These are phyloP conservation scores for Exophiala sp. DNA, from an alignment of 2,329 filamentous ascomycete genomes.

Conservation along the genomic window DNA sequence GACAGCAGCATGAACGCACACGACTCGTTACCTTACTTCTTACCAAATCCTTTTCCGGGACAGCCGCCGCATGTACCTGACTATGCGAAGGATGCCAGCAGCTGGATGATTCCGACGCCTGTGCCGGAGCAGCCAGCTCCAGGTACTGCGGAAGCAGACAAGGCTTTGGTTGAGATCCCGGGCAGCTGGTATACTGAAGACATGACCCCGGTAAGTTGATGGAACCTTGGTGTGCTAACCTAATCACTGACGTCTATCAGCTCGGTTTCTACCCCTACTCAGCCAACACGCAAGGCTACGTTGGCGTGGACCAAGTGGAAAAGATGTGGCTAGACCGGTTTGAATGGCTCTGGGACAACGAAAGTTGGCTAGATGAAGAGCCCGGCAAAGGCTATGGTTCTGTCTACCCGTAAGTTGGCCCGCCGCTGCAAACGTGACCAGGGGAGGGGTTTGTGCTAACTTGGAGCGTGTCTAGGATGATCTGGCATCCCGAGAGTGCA, in stretches of 20 bases:
- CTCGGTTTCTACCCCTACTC: conserved; percentile 42
- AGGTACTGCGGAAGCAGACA: conserved; percentile 26
- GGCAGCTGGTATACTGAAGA: conserved; percentile 45
- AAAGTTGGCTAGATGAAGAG: conserved; percentile 29
- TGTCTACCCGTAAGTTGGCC: conserved; percentile 23
- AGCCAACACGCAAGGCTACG: conserved; percentile 53
- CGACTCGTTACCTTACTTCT: conserved; percentile 47
- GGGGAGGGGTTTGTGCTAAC: neutral
- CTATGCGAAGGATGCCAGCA: conserved; percentile 38
- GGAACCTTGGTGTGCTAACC: neutral
- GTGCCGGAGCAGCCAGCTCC: conserved; percentile 21
- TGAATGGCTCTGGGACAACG: conserved; percentile 48
- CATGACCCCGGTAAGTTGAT: conserved; percentile 35
- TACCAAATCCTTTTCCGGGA: conserved; percentile 34
- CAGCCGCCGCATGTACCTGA: conserved; percentile 37
- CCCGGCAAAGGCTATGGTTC: conserved; percentile 27
- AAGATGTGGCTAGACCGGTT: conserved; percentile 58
- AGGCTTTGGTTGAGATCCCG: conserved; percentile 39
- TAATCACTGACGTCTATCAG: conserved; percentile 1
- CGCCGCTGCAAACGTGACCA: conserved; percentile 1
- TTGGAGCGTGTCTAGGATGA: conserved; percentile 18
- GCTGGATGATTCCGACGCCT: conserved; percentile 42
- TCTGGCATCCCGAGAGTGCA: conserved; percentile 29
- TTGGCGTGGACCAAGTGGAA: conserved; percentile 52
- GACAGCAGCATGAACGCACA: conserved; percentile 48